These are phyloP conservation scores for Arthrobotrys musiformis DNA, from an alignment of 2,329 filamentous ascomycete genomes.

Conservation along the genomic window DNA sequence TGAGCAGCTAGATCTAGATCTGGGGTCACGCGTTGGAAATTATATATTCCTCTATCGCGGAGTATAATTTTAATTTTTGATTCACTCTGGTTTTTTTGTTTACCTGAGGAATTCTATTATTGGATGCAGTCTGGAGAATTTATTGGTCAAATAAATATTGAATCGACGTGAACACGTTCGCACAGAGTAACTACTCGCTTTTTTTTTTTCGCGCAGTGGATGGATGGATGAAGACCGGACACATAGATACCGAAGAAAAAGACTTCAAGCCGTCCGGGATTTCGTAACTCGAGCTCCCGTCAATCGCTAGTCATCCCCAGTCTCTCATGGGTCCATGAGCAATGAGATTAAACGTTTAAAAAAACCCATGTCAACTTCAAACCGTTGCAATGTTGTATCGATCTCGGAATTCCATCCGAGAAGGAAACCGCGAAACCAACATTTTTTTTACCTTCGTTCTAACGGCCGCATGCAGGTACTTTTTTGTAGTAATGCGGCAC, in stretches of 20 bases:
- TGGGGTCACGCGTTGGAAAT: neutral
- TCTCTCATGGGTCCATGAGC: neutral
- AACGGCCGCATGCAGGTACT: neutral
- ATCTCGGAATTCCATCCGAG: slow-evolving; percentile 14
- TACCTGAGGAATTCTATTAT: neutral
- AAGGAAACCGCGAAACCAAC: no score
- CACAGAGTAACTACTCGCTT: neutral
- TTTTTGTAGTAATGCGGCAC: neutral
- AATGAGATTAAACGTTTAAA: slow-evolving; percentile 21
- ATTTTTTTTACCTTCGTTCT: no score
- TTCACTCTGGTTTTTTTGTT: no score
- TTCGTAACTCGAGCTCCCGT: neutral
- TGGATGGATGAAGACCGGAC: neutral
- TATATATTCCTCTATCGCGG: neutral
- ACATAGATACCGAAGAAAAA: neutral
- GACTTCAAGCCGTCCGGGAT: neutral
- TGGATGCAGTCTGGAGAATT: no score
- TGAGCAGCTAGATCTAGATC: slow-evolving; percentile 6
- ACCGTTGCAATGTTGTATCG: neutral
- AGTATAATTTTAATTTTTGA: neutral
- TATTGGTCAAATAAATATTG: neutral
- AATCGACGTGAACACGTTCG: neutral
- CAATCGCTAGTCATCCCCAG: slow-evolving; percentile 2
- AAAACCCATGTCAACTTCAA: neutral
- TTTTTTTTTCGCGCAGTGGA: neutral